Evolutionary conservation across 2,329 filamentous ascomycete species (phyloP).

Genomic region (Penicillium decumbens): DNA sequence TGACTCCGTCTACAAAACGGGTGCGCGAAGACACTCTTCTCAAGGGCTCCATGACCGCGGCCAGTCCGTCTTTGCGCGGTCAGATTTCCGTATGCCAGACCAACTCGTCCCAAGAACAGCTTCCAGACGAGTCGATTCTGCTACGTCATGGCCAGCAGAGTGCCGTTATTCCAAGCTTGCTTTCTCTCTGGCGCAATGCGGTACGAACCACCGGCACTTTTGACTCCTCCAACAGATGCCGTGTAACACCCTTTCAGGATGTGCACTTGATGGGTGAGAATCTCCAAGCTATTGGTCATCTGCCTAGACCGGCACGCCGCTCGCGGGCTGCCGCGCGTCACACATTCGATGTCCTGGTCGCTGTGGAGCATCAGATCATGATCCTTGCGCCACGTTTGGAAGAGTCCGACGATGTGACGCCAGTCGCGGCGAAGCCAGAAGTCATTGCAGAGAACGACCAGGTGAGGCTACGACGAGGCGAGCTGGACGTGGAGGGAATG

Average conservation of each 20-base stretch:
- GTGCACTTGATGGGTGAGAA: constrained; percentile 41
- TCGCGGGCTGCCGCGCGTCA: constrained; percentile 21
- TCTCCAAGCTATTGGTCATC: constrained; percentile 36
- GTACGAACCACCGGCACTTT: constrained; percentile 37
- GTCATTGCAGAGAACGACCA: constrained; percentile 35
- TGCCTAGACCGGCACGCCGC: constrained; percentile 29
- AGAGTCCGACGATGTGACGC: constrained; percentile 22
- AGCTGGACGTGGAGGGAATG: constrained; percentile 48
- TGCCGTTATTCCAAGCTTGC: constrained; percentile 42
- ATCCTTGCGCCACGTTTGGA: constrained; percentile 33
- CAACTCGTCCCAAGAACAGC: constrained; percentile 32
- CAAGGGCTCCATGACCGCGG: constrained; percentile 32
- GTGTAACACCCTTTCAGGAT: constrained; percentile 37
- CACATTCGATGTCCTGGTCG: constrained; percentile 39
- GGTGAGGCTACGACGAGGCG: constrained; percentile 39
- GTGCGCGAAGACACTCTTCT: constrained; percentile 44
- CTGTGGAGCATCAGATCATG: constrained; percentile 40
- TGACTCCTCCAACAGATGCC: constrained; percentile 38
- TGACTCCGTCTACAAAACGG: constrained; percentile 48
- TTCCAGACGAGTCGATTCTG: constrained; percentile 43
- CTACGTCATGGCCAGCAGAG: constrained; percentile 42
- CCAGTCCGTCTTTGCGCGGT: constrained; percentile 36
- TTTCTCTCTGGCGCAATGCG: constrained; percentile 43
- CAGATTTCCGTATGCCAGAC: constrained; percentile 40
- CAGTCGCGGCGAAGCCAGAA: constrained; percentile 15